Conservation (phyloP, 108 stramenopile genomes). For the Aureococcus anophagefferens region DNA sequence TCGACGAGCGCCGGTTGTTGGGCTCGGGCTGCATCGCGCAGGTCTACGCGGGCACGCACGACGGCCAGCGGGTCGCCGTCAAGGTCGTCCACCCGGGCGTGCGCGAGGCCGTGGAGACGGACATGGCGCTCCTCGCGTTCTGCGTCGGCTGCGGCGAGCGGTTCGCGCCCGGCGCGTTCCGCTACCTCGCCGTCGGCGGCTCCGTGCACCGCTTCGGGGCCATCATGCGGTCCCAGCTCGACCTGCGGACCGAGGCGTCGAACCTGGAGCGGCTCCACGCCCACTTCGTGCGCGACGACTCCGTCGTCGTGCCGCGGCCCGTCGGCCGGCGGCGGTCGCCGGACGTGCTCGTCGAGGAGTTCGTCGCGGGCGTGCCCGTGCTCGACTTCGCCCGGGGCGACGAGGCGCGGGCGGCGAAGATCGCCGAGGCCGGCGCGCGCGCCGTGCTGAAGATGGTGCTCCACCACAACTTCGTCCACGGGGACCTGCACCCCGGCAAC, state of each 20-base stretch:
- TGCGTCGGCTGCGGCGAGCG: neutral
- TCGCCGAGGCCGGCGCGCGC: conserved; percentile 51
- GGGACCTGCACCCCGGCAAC: conserved; percentile 71
- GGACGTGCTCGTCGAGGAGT: conserved; percentile 71
- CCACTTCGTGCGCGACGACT: conserved; percentile 60
- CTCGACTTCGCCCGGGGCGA: conserved; percentile 45
- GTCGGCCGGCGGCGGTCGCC: neutral
- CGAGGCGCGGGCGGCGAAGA: conserved; percentile 13
- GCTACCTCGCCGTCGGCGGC: conserved; percentile 63
- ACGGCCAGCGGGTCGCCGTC: conserved; percentile 11
- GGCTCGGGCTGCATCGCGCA: conserved; percentile 23
- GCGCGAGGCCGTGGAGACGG: conserved; percentile 21
- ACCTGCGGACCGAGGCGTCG: conserved; percentile 18
- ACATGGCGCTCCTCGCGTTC: conserved; percentile 5
- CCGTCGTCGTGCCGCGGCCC: neutral
- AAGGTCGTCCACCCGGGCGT: conserved; percentile 27
- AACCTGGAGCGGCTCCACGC: conserved; percentile 7
- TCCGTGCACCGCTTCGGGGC: conserved; percentile 8
- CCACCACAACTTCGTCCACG: conserved; percentile 58
- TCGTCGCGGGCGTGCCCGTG: conserved; percentile 68
- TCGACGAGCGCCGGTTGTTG: neutral
- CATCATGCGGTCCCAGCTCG: conserved; percentile 20
- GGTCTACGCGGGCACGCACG: conserved; percentile 24
- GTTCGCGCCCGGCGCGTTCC: conserved; percentile 18
- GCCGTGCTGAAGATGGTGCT: conserved; percentile 84